phyloP scores from a whole-genome alignment of 2,329 filamentous ascomycete genomes.

The Pyrenochaeta sp. region DNA sequence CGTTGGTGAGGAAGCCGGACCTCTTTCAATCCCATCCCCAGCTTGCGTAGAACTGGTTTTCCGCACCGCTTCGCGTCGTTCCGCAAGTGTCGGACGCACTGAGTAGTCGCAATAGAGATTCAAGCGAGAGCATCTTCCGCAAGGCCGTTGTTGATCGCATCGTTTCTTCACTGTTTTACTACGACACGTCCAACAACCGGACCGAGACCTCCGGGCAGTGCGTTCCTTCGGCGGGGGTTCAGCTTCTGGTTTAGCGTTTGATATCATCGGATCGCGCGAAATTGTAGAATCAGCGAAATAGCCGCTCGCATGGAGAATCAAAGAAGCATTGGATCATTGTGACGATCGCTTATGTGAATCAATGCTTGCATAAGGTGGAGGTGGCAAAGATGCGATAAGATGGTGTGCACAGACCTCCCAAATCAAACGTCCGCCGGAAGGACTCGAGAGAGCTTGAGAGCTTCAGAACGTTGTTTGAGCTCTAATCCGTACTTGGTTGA shows the following conservation, averaged over 20 bases:
- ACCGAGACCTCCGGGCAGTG: slow-evolving; percentile 1
- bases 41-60: not conserved
- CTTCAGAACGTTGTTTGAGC: no score
- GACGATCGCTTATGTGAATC: not conserved
- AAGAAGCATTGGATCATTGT: not conserved
- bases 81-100: slow-evolving; percentile 18
- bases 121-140: slow-evolving; percentile 16
- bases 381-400: not conserved
- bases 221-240: not conserved
- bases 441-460: no score
- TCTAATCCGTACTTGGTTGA: no score
- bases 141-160: slow-evolving; percentile 22
- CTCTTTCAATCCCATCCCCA: slow-evolving; percentile 22
- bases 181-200: slow-evolving; percentile 24
- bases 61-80: slow-evolving; percentile 13
- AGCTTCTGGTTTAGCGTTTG: not conserved
- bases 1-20: slow-evolving; percentile 39
- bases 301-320: not conserved
- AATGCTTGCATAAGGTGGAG: not conserved
- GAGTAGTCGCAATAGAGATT: slow-evolving; percentile 17
- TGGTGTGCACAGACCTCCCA: not conserved
- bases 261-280: not conserved
- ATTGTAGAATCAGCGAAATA: not conserved
- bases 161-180: slow-evolving; percentile 22
- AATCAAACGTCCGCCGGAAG: no score